Conservation (phyloP, 2,329 filamentous ascomycete genomes). For the Aspergillus proliferans region DNA sequence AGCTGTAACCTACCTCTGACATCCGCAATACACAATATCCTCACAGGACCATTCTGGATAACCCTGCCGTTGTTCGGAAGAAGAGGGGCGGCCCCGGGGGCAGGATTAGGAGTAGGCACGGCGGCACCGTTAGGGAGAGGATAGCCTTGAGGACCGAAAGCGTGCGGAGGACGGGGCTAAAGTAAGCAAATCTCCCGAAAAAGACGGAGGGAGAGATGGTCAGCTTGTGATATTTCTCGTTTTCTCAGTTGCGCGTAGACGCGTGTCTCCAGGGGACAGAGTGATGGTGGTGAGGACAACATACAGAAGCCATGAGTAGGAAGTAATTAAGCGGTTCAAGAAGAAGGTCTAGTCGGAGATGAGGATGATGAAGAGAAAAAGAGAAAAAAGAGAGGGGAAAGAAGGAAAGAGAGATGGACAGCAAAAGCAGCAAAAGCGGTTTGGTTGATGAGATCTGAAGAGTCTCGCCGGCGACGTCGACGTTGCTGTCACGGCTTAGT, state of each 20-base stretch:
- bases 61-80: constrained; percentile 47
- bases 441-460: constrained; percentile 3
- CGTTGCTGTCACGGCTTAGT: background rate
- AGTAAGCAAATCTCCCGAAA: background rate
- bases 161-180: constrained; percentile 39
- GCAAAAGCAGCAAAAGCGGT: constrained; percentile 11
- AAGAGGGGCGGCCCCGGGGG: constrained; percentile 43
- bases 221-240: constrained; percentile 10
- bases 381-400: constrained; percentile 9
- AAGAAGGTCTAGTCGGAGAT: constrained; percentile 4
- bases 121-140: constrained; percentile 43
- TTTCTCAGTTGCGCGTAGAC: constrained; percentile 3
- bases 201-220: constrained; percentile 8
- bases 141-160: constrained; percentile 39
- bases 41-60: constrained; percentile 42
- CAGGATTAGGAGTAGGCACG: constrained; percentile 28
- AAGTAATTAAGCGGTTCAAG: constrained; percentile 8
- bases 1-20: constrained; percentile 39
- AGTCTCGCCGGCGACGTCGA: background rate
- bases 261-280: constrained; percentile 1
- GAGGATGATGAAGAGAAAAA: constrained; percentile 10
- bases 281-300: constrained; percentile 18
- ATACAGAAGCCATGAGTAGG: constrained; percentile 44
- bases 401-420: constrained; percentile 10
- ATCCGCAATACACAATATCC: constrained; percentile 47